Conservation (phyloP, 2,329 filamentous ascomycete genomes). For the Microdochium trichocladiopsis region DNA sequence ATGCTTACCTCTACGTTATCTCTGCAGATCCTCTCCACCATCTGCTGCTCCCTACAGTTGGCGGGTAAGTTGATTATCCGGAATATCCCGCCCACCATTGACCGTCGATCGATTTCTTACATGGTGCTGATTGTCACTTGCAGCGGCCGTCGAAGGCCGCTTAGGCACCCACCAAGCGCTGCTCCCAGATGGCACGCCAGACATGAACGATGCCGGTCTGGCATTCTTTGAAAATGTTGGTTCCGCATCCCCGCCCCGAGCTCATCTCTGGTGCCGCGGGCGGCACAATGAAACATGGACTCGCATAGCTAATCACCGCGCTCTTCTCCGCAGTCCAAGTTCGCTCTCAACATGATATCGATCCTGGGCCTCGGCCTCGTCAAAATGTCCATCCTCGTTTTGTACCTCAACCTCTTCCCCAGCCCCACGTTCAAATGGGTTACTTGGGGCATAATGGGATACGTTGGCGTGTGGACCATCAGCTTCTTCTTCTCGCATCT, state of each 20-base stretch:
- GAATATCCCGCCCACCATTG: not conserved
- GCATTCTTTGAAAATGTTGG: constrained; percentile 11
- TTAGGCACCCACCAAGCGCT: constrained; percentile 10
- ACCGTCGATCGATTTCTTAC: not conserved
- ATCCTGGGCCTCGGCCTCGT: constrained; percentile 11
- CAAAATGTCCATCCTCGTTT: constrained; percentile 10
- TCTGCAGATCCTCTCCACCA: not conserved
- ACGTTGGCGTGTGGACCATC: constrained; percentile 11
- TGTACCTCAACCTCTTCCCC: constrained; percentile 12
- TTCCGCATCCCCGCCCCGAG: not conserved
- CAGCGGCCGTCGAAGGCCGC: constrained; percentile 10
- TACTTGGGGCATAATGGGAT: constrained; percentile 6
- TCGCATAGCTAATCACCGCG: not conserved
- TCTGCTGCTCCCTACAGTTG: not conserved
- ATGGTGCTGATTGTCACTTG: not conserved
- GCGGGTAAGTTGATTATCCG: not conserved
- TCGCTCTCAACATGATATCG: constrained; percentile 11
- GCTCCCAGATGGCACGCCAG: constrained; percentile 7
- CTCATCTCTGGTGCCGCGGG: not conserved
- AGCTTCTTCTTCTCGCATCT: constrained; percentile 17
- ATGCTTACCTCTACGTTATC: not conserved
- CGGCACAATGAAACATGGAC: not conserved
- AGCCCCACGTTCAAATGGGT: constrained; percentile 6
- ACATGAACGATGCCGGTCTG: constrained; percentile 12
- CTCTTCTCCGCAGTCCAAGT: constrained; percentile 7